Base-by-base conservation (phyloP, 306 rosid species). In the Fagus sylvatica region DNA sequence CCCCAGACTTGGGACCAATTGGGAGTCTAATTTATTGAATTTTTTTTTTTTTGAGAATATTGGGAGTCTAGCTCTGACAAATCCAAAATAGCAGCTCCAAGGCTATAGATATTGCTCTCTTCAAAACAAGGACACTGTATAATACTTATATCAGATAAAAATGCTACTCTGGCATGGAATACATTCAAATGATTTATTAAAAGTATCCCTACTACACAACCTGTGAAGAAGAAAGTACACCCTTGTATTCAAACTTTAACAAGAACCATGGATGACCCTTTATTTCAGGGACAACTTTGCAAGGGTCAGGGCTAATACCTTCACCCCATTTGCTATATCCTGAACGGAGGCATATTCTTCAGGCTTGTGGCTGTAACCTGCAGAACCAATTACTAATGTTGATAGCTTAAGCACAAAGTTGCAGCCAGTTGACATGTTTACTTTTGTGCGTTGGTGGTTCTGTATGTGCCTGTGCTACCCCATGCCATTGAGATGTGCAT, bases 281-380 rank as follows among this genome's bases (percentile, higher is more conserved):
- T 83, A 95, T 76, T 80, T 82, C 80, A 88, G 88, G 65, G 99
- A 95, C 88, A 95, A 78, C 84, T 90, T 89, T 61, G 97, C 96
- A 30, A 92, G 90, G 74, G 96, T 87, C 82, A 88, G 84, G 6
- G 98, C 99, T 80, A 95, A 81, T 36, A 91, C 91, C 83, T 89
- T 87, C 34, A 95, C 90, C 79, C 99, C 99, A 57, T 92, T 95
- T 65, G 99, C 82, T 67, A 95, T 88, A 75, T 91, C 97, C 74
- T 92, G 34, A 74, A 76, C 53, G 53, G 81, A 80, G 61, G 98
- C 85, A 80, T 82, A 92, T 83, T 95, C 98, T 78, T 95, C 98
- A 43, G 98, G 98, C 85, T 91, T 95, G 74, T 95, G 98, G 87
- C 98, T 95, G 86, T 90, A 95, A 59, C 98, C 98, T 92, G 97